phyloP scores from a whole-genome alignment of 2,329 filamentous ascomycete genomes.

The Gaeumannomyces tritici region DNA sequence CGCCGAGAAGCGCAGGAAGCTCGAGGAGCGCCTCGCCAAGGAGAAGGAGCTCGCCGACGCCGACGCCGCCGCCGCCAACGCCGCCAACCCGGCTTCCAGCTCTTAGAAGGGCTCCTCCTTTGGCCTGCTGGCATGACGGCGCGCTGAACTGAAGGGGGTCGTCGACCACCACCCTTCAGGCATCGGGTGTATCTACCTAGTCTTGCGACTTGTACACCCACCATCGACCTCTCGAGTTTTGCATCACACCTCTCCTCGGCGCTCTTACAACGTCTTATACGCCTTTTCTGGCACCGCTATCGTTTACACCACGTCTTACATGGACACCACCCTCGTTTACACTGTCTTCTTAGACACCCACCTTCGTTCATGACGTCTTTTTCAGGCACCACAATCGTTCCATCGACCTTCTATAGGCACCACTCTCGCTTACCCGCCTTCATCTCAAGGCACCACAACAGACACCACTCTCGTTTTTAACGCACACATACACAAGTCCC shows the following conservation, averaged over 20 bases:
- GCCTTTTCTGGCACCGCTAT: background rate
- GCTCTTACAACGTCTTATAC: background rate
- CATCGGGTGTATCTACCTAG: too few relatives aligned
- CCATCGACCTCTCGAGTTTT: background rate
- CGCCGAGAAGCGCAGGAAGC: constrained; percentile 4
- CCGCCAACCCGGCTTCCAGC: background rate
- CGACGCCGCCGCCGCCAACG: background rate
- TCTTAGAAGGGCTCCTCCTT: background rate
- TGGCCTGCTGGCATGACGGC: background rate
- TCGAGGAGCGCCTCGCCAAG: constrained; percentile 5
- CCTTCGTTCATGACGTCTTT: background rate
- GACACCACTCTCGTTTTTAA: background rate
- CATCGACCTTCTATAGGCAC: too few relatives aligned
- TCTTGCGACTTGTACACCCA: background rate
- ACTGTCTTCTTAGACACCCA: too few relatives aligned
- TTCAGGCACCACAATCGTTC: background rate
- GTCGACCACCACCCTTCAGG: background rate
- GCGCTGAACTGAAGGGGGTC: background rate
- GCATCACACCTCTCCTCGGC: too few relatives aligned
- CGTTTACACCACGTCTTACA: too few relatives aligned
- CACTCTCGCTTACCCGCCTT: background rate
- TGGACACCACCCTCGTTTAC: background rate
- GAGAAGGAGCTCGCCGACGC: constrained; percentile 2
- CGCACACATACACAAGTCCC: background rate
- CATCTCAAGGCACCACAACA: background rate